phyloP scores from a whole-genome alignment of 306 rosid species.

The Vigna hirtella region DNA sequence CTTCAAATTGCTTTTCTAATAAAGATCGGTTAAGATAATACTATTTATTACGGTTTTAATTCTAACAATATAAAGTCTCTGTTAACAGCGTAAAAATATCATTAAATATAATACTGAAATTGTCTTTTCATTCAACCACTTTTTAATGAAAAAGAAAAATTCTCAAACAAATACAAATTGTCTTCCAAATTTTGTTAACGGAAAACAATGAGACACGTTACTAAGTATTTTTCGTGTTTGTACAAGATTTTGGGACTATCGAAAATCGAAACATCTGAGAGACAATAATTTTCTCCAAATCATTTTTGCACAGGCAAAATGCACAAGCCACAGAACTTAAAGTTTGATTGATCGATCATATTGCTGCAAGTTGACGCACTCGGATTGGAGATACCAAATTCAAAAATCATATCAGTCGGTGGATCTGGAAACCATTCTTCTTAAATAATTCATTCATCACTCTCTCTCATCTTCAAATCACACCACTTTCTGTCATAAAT shows the following conservation, averaged over 20 bases:
- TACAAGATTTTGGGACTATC: not conserved
- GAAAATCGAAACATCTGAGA: not conserved
- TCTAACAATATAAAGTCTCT: no score
- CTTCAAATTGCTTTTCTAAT: no score
- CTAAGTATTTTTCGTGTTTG: not conserved
- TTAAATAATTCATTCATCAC: constrained; percentile 12
- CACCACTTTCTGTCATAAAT: not conserved
- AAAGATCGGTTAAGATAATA: no score
- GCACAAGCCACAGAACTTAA: constrained; percentile 23
- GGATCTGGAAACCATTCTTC: constrained; percentile 6
- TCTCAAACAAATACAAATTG: no score
- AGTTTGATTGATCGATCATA: not conserved
- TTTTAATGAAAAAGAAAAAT: no score
- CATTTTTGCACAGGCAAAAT: not conserved
- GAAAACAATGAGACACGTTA: constrained; percentile 8
- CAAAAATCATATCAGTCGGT: constrained; percentile 24
- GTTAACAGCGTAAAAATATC: no score
- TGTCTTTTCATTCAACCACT: no score
- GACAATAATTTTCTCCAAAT: not conserved
- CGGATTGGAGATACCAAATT: not conserved
- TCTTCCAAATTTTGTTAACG: not conserved
- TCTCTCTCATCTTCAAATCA: constrained; percentile 20
- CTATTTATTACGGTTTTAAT: no score
- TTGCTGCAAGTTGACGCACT: constrained; percentile 21
- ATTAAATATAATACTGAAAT: no score